Evolutionary conservation across 257 asterid species (phyloP), one percentile per base, ranked within the genome.

Genomic region (Buddleja alternifolia): DNA sequence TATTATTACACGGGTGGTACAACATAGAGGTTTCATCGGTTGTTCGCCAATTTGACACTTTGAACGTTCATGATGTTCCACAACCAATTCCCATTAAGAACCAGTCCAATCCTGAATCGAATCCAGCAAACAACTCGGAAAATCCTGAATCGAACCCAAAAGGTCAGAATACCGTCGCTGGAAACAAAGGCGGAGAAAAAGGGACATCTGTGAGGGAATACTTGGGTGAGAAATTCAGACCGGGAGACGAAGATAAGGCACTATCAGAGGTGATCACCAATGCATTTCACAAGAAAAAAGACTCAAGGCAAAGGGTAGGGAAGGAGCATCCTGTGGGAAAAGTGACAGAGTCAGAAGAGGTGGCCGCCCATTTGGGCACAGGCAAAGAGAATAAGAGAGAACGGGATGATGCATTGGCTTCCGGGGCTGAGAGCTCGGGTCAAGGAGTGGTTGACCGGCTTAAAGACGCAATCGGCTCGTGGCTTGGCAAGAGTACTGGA

Each of bases 171-270:
- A 55, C 74, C 1, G 46, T 53, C 60, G 58, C 47, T 0, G 69
- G 34, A 62, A 52, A 45, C 2, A 39, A 60, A 52, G 24, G 24
- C 11, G 54, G 54, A 16, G 54, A 16, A 42, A 60, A 53, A 58
- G 48, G n/a, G 36, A 66, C 20, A 41, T 77, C 90, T 1, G 69
- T 83, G 65, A 83, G 36, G 69, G 92, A 70, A 51, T 84, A 78
- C 66, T 68, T 82, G 72, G 80, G 74, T 0, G 89, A 85, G 79
- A 88, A 84, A 42, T 48, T 90, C 0, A 80, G 63, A 72, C 96
- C 96, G 0, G 82, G 95, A 0, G 97, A 85, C 1, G 96, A 91
- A 14, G 97, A 91, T 48, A 88, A 67, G 77, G 96, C 84, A 1
- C 60, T 91, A 0, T 91, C 96, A 0, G 85, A 83, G 56, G 81